Percentiles rank a stretch among this genome's conserved stretches.
Conservation (phyloP, 2,329 filamentous ascomycete species). For the Epichloe bromicola region DNA sequence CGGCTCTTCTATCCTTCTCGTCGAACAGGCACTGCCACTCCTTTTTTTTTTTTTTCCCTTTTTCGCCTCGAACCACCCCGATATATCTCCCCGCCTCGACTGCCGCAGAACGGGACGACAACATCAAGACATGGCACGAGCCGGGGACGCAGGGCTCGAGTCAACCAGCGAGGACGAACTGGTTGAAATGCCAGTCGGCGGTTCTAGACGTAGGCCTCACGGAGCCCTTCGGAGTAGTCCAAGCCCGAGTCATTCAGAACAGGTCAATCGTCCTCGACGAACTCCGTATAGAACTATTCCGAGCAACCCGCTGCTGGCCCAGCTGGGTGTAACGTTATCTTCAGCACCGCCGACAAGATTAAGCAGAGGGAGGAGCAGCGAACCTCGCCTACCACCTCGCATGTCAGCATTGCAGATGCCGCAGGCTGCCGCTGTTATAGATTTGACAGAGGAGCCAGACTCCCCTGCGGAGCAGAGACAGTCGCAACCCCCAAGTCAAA, state of each 20-base stretch:
- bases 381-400: background rate
- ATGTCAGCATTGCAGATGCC: constrained; percentile 1
- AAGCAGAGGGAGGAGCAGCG: background rate
- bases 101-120: background rate
- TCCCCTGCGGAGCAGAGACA: constrained; percentile 26
- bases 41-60: background rate
- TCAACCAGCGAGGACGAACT: constrained; percentile 19
- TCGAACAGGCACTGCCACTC: background rate
- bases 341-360: background rate
- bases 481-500: constrained; percentile 12
- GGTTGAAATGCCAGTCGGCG: constrained; percentile 19
- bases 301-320: background rate
- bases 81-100: background rate
- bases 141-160: constrained; percentile 7
- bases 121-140: constrained; percentile 8
- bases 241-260: background rate
- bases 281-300: background rate
- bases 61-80: background rate
- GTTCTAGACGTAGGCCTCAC: constrained; percentile 2
- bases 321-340: background rate
- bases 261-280: background rate
- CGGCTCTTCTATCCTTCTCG: background rate
- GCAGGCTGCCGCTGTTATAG: constrained; percentile 26
- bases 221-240: background rate
- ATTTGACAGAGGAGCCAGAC: constrained; percentile 38